Evolutionary conservation across 129 eudicot genomes (phyloP), one percentile per base, ranked within the genome.

Genomic region (Cynara cardunculus): DNA sequence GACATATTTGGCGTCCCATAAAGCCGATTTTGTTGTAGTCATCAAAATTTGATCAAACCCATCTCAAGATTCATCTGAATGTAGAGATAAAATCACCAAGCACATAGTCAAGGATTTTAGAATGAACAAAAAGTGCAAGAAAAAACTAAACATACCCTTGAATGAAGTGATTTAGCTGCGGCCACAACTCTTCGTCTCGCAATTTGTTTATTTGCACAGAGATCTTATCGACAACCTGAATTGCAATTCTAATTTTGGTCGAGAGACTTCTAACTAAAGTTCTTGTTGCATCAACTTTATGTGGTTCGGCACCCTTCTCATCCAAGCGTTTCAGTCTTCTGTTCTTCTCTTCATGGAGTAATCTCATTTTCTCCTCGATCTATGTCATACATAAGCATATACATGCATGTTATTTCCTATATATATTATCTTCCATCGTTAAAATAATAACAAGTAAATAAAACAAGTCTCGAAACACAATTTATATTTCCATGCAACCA

Each of bases 131-230:
- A 46, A 46, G 59, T 13, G 59, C 59, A 46, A 56, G 25, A 19
- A 11, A 24, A 72, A 49, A 32, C n/a, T 31, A 81, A 70, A 84
- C 89, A 11, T 91, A 96, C 99, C 97, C 99, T 72, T 93, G 93
- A 79, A 96, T 91, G 85, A 93, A 87, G 75, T 86, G 92, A 73
- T 84, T 88, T 35, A 93, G 87, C 74, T 90, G 97, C 0, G 97
- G 99, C 99, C 99, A 96, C 87, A 96, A 87, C 77, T 96, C 99
- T 46, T 89, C 95, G 56, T 96, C 98, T 76, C 99, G 87, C 78
- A 93, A 81, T 77, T 73, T 84, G 46, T 88, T 89, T 76, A 96
- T 93, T 81, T 96, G 94, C 84, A 82, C 97, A 31, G 98, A 96
- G 41, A 93, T 93, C 87, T 86, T 96, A 84, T 96, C 98, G 24